phyloP scores from a whole-genome alignment of 2,329 filamentous ascomycete species.

The Ceratocystiopsis minuta region DNA sequence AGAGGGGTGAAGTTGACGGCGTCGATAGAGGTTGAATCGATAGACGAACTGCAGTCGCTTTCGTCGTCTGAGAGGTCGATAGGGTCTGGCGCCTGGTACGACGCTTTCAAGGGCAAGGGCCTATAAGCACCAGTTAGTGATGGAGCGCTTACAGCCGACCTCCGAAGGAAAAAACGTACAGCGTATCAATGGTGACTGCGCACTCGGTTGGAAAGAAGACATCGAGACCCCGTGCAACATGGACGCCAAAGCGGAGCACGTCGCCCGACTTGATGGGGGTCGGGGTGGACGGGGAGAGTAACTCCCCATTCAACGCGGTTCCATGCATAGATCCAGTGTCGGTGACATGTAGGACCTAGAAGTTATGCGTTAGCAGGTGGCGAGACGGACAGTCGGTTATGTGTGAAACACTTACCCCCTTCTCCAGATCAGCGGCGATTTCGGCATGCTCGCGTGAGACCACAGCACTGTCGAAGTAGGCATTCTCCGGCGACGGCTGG shows the following conservation, averaged over 20 bases:
- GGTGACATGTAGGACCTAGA: slow-evolving; percentile 24
- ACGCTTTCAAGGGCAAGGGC: no score
- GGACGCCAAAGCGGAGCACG: slow-evolving; percentile 20
- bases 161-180: no score
- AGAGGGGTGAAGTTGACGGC: no score
- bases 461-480: slow-evolving; percentile 52
- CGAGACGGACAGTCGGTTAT: no score
- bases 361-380: not conserved
- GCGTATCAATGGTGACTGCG: slow-evolving; percentile 9
- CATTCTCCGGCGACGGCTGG: slow-evolving; percentile 27
- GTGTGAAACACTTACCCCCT: slow-evolving; percentile 20
- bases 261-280: slow-evolving; percentile 18
- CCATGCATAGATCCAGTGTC: slow-evolving; percentile 35
- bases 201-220: slow-evolving; percentile 15
- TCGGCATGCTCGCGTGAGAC: slow-evolving; percentile 53
- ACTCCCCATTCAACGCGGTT: slow-evolving; percentile 29
- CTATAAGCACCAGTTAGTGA: no score
- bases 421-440: slow-evolving; percentile 24
- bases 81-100: no score
- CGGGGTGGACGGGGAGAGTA: slow-evolving; percentile 7
- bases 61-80: no score
- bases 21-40: no score
- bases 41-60: no score
- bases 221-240: slow-evolving; percentile 19
- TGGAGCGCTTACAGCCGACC: no score